Percentiles rank a stretch among this genome's conserved stretches.
These are phyloP conservation scores for Anisodus acutangulus DNA, from an alignment of 257 asterid species.

Conservation along the genomic window DNA sequence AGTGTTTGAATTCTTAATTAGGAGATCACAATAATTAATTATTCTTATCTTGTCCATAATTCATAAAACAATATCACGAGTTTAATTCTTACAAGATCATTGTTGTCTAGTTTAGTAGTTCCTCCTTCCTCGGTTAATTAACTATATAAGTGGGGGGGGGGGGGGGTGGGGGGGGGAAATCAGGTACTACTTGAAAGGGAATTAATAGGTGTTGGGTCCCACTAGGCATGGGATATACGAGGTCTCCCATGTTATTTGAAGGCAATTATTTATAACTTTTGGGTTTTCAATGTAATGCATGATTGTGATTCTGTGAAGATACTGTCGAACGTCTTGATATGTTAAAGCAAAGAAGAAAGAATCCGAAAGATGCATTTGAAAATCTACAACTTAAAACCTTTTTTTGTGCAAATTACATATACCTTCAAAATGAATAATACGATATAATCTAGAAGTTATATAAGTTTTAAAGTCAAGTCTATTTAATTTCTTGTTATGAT, in stretches of 20 bases:
- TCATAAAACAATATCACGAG: too few species aligned
- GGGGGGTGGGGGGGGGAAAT: neutral
- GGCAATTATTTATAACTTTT: constrained; percentile 5
- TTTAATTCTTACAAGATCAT: too few species aligned
- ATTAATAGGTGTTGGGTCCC: neutral
- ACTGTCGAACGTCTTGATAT: neutral
- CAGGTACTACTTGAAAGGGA: neutral
- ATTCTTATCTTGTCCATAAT: too few species aligned
- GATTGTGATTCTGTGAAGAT: constrained; percentile 8
- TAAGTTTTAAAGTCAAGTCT: neutral
- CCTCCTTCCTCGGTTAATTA: neutral
- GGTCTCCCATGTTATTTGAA: constrained; percentile 28
- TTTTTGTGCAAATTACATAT: neutral
- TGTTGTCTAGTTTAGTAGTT: too few species aligned
- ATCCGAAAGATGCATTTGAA: neutral
- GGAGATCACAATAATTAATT: too few species aligned
- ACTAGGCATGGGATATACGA: neutral
- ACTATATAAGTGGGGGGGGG: neutral
- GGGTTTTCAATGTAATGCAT: neutral
- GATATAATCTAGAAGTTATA: too few species aligned
- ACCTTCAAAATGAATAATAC: too few species aligned
- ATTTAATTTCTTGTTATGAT: neutral
- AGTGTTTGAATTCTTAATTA: too few species aligned
- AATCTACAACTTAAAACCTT: neutral
- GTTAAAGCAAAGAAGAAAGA: neutral